Conservation (phyloP, 2,329 filamentous ascomycete genomes). For the Graphilbum fragrans region DNA sequence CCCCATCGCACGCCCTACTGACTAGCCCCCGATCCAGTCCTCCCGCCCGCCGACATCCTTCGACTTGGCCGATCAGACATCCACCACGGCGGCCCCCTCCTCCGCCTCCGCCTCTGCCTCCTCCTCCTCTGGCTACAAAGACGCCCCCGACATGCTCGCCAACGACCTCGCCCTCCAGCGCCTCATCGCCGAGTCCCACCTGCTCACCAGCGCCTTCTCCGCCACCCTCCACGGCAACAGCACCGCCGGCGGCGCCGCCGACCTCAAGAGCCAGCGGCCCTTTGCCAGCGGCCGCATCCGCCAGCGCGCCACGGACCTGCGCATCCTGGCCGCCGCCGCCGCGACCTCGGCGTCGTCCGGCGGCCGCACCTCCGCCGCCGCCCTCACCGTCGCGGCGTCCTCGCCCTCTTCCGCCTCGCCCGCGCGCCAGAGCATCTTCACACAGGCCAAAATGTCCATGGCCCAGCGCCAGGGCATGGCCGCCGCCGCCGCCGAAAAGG, state of each 20-base stretch:
- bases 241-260: constrained; percentile 21
- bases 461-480: constrained; percentile 74
- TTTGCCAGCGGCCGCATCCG: constrained; percentile 57
- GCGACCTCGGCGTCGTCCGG: constrained; percentile 60
- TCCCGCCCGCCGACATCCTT: constrained; percentile 31
- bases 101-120: constrained; percentile 21
- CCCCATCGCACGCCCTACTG: background rate
- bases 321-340: constrained; percentile 70
- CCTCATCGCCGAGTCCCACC: constrained; percentile 81
- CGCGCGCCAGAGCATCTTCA: constrained; percentile 44
- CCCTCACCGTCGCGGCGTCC: constrained; percentile 61
- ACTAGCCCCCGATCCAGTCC: constrained; percentile 22
- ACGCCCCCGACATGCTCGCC: constrained; percentile 60
- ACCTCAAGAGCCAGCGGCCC: constrained; percentile 17
- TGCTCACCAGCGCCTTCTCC: constrained; percentile 49
- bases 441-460: constrained; percentile 83
- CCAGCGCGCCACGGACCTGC: constrained; percentile 71
- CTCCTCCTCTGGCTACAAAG: constrained; percentile 47
- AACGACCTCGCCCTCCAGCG: constrained; percentile 89
- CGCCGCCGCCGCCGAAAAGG: constrained; percentile 50
- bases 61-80: constrained; percentile 1
- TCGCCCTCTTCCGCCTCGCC: constrained; percentile 62
- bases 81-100: constrained; percentile 8
- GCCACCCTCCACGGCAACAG: constrained; percentile 24
- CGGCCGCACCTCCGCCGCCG: constrained; percentile 33